Percentiles rank a stretch among this genome's conserved stretches.
These are phyloP conservation scores for Alternaria gansuensis DNA, from an alignment of 2,329 filamentous ascomycete species.

Conservation along the genomic window DNA sequence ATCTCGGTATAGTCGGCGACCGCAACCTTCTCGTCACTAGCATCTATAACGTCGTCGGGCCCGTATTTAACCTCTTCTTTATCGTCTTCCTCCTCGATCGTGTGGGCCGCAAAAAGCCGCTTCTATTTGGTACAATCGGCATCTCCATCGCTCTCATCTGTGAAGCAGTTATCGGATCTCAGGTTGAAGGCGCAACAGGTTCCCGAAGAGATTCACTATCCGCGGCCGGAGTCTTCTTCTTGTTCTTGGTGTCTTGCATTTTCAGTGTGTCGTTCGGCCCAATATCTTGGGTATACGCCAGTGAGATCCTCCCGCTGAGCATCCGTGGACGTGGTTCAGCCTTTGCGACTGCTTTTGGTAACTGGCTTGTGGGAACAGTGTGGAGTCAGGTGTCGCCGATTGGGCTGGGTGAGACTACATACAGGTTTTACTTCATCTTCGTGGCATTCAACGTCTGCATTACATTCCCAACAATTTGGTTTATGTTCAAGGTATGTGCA, in stretches of 20 bases:
- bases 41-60: constrained; percentile 69
- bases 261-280: constrained; percentile 49
- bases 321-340: constrained; percentile 68
- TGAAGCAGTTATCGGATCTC: constrained; percentile 64
- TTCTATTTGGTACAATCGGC: constrained; percentile 63
- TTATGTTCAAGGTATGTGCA: constrained; percentile 58
- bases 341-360: constrained; percentile 66
- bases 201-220: constrained; percentile 57
- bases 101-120: constrained; percentile 61
- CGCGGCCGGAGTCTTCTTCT: constrained; percentile 70
- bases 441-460: constrained; percentile 60
- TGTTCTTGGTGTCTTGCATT: constrained; percentile 62
- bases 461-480: constrained; percentile 59
- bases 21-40: constrained; percentile 65
- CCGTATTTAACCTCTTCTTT: constrained; percentile 66
- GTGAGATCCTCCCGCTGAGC: constrained; percentile 70
- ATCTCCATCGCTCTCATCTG: constrained; percentile 68
- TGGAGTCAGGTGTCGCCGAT: constrained; percentile 68
- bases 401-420: constrained; percentile 59
- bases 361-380: constrained; percentile 67
- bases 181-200: constrained; percentile 42
- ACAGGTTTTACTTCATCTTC: constrained; percentile 68
- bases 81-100: constrained; percentile 66
- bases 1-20: constrained; percentile 65
- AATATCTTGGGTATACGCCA: constrained; percentile 69